These are phyloP conservation scores for Baorangia bicolor DNA, from an alignment of 768 basidiomycete species.

Conservation along the genomic window DNA sequence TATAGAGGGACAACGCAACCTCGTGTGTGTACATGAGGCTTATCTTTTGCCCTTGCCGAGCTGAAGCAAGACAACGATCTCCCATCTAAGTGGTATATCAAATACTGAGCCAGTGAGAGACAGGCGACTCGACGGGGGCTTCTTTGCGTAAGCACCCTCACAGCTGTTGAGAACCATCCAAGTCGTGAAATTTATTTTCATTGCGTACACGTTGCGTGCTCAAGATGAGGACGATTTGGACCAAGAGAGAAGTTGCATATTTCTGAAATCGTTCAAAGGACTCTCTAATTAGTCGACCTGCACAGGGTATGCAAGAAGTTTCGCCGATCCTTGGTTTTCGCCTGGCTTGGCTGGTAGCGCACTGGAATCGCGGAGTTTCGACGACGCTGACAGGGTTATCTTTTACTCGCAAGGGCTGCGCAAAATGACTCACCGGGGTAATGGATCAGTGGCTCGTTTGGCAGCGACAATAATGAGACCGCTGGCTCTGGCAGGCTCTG, in stretches of 20 bases:
- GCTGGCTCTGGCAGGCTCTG: conserved; percentile 11
- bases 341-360: not conserved
- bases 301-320: too few species aligned
- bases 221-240: not conserved
- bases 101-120: not conserved
- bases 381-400: not conserved
- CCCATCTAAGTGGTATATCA: not conserved
- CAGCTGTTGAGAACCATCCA: too few species aligned
- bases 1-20: not conserved
- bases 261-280: not conserved
- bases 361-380: conserved; percentile 7
- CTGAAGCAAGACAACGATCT: not conserved
- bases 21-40: not conserved
- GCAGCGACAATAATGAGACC: conserved; percentile 4
- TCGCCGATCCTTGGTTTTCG: not conserved
- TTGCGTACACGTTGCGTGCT: not conserved
- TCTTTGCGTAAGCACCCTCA: not conserved
- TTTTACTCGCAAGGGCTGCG: conserved; percentile 1
- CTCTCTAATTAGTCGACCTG: not conserved
- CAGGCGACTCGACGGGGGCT: not conserved
- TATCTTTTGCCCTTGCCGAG: not conserved
- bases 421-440: conserved; percentile 2
- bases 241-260: not conserved
- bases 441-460: not conserved
- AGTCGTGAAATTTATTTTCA: not conserved